Evolutionary conservation across 805 yeast genomes (phyloP).

Genomic region (Scheffersomyces lignosus): DNA sequence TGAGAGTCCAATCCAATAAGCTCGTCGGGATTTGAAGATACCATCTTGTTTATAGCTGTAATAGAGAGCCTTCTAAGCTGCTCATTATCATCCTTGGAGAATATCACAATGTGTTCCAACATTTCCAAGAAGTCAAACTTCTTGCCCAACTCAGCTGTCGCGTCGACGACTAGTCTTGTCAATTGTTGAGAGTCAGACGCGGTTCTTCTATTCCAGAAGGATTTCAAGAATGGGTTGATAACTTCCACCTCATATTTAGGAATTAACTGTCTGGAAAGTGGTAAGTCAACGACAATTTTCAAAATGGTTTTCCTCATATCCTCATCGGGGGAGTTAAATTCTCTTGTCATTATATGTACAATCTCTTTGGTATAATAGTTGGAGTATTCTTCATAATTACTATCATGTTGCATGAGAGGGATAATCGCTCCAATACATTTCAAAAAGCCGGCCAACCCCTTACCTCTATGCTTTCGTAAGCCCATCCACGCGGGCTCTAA

Average conservation of each 20-base stretch:
- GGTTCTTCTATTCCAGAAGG: conserved; percentile 80
- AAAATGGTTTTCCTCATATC: conserved; percentile 80
- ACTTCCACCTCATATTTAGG: conserved; percentile 50
- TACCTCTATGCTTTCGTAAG: conserved; percentile 73
- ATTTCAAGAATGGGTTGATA: conserved; percentile 59
- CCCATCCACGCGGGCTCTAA: conserved; percentile 84
- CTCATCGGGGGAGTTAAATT: conserved; percentile 80
- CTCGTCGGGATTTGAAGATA: conserved; percentile 35
- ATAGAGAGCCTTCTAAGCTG: conserved; percentile 76
- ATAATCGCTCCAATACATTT: conserved; percentile 76
- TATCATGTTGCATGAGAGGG: conserved; percentile 71
- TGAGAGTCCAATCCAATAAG: conserved; percentile 58
- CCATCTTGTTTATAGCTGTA: conserved; percentile 61
- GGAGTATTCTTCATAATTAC: conserved; percentile 63
- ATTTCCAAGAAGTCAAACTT: conserved; percentile 66
- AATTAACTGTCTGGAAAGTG: conserved; percentile 59
- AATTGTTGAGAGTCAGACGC: conserved; percentile 63
- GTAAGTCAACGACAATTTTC: conserved; percentile 64
- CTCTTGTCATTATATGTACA: conserved; percentile 64
- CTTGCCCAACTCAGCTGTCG: conserved; percentile 65
- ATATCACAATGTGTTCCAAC: conserved; percentile 54
- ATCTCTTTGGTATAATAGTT: conserved; percentile 76
- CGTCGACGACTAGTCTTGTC: conserved; percentile 62
- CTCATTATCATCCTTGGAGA: conserved; percentile 81
- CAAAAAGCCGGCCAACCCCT: conserved; percentile 70